A percentile compares a stretch with the other conserved stretches of the same genome.
phyloP scores from a whole-genome alignment of 345 rosid species.

The Dipteronia dyeriana region DNA sequence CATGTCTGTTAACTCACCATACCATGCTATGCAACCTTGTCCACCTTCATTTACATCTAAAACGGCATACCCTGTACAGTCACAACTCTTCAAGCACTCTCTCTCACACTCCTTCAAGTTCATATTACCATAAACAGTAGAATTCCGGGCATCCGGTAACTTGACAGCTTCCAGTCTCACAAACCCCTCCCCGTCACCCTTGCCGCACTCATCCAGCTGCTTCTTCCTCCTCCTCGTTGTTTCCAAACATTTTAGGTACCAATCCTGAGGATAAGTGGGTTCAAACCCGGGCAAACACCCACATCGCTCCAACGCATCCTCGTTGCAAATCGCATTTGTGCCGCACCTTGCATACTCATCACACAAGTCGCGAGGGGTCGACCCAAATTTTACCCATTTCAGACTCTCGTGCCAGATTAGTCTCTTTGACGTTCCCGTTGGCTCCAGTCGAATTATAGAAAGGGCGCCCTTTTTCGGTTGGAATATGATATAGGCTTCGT shows the following conservation, averaged over 20 bases:
- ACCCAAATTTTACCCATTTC: conserved; percentile 7
- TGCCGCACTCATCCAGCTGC: background rate
- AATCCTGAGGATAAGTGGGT: background rate
- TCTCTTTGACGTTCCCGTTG: background rate
- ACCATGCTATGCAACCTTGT: background rate
- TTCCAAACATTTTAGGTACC: background rate
- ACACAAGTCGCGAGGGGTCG: conserved; percentile 17
- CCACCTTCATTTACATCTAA: background rate
- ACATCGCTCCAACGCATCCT: background rate
- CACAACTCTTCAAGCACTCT: conserved; percentile 3
- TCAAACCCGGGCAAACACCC: conserved; percentile 23
- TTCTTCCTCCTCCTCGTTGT: background rate
- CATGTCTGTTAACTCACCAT: conserved; percentile 7
- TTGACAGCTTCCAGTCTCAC: conserved; percentile 8
- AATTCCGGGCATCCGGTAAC: background rate
- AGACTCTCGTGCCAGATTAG: conserved; percentile 13
- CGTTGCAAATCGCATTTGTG: conserved; percentile 14
- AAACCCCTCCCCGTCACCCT: conserved; percentile 13
- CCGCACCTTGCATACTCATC: conserved; percentile 26
- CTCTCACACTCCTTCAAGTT: conserved; percentile 1
- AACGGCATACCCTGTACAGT: conserved; percentile 8
- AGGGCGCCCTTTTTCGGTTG: background rate
- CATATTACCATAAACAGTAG: background rate
- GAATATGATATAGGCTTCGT: background rate
- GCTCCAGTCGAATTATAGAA: background rate